Conservation (phyloP, 2,329 filamentous ascomycete species). For the Penicillium sumatraense region DNA sequence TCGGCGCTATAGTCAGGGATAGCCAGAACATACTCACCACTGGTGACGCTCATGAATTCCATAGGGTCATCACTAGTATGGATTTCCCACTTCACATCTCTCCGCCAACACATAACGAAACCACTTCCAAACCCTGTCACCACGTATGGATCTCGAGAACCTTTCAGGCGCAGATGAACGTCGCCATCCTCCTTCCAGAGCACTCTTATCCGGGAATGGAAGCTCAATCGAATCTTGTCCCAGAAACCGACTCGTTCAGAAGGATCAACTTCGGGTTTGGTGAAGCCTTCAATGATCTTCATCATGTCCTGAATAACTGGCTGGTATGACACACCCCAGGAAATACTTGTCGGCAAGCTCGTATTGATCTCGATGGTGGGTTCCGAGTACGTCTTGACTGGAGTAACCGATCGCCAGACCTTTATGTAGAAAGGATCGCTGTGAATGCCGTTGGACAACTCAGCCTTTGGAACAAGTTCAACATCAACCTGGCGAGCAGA, state of each 20-base stretch:
- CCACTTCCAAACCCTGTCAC: constrained; percentile 92
- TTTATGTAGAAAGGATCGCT: constrained; percentile 77
- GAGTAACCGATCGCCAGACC: constrained; percentile 86
- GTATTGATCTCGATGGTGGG: constrained; percentile 93
- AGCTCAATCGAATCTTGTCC: constrained; percentile 95
- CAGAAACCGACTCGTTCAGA: constrained; percentile 96
- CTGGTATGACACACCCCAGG: constrained; percentile 97
- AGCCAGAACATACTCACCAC: constrained; percentile 91
- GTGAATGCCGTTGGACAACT: constrained; percentile 58
- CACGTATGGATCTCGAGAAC: constrained; percentile 86
- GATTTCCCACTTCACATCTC: constrained; percentile 86
- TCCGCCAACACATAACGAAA: constrained; percentile 98
- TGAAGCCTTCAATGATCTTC: constrained; percentile 98
- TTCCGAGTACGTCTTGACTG: constrained; percentile 95
- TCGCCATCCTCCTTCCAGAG: constrained; percentile 96
- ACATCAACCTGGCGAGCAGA: constrained; percentile 81
- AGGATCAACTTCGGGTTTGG: constrained; percentile 90
- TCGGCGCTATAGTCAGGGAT: constrained; percentile 92
- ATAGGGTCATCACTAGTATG: constrained; percentile 84
- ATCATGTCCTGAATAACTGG: constrained; percentile 99
- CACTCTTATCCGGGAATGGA: constrained; percentile 87
- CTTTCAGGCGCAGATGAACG: constrained; percentile 89
- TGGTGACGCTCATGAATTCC: constrained; percentile 93
- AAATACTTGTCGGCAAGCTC: constrained; percentile 86
- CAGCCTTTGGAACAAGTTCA: constrained; percentile 77